Base-by-base conservation (phyloP, 108 stramenopile species). In the Stephanodiscus minutulus region DNA sequence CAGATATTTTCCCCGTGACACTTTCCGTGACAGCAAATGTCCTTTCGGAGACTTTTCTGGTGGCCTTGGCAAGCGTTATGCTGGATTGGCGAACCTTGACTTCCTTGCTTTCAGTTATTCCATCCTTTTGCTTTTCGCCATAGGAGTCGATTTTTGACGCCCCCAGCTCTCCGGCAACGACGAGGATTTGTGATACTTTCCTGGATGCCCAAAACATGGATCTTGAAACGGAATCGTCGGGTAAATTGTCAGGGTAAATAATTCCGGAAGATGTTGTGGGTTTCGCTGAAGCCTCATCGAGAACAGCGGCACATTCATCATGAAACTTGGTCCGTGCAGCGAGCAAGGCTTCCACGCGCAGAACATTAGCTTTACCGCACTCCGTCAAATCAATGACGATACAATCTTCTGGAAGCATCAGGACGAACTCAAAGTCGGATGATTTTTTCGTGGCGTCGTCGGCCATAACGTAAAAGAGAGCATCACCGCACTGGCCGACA, bases 301-400 rank as follows among this genome's bases (percentile, higher is more conserved):
- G 18, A 0, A 0, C 59, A 29, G 17, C 15, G 20, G 33, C 28
- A n/a, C n/a, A n/a, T 8, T 70, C 53, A 37, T 68, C 66, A 20
- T 67, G 73, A 48, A 74, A 74, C 37, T 68, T 74, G 9, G 73
- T 74, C 27, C 73, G 55, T 10, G 66, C 66, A 6, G 66, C 65
- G 15, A 74, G 64, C 58, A 74, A 49, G 20, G 66, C 57, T 27
- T 74, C 73, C 43, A 74, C 43, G 15, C 46, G 73, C 33, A 67
- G 28, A 18, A 59, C 37, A 15, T 46, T 35, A 4, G 20, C 36
- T 37, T 56, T 24, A 11, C 20, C 18, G 55, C 72, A 72, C 29
- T 60, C 56, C 13, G 66, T 49, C 31, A 74, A 9, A 25, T 74
- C 73, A 2, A 74, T 21, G 18, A 66, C 27, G 24, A 68, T 74